Percentiles rank a stretch among this genome's conserved stretches.
Conservation (phyloP, 164 flowering plant genomes). For the Cinnamomum micranthum region DNA sequence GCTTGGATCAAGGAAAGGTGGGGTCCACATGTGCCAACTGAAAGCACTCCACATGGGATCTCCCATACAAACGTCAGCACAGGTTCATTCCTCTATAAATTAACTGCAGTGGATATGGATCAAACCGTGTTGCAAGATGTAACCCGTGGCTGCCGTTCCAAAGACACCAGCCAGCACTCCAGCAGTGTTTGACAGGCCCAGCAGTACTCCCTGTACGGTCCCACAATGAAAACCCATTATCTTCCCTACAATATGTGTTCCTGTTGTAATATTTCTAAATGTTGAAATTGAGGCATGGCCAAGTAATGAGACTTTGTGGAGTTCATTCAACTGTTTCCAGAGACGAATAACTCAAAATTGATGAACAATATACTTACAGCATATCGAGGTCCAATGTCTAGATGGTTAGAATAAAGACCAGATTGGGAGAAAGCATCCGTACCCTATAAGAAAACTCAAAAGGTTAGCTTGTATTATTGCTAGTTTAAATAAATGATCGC, state of each 20-base stretch:
- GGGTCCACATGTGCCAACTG: too few species aligned
- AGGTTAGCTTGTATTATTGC: background rate
- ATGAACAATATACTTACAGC: slow-evolving; percentile 53
- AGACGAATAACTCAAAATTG: background rate
- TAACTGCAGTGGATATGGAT: slow-evolving; percentile 9
- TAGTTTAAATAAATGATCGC: background rate
- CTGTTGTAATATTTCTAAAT: background rate
- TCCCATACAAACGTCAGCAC: too few species aligned
- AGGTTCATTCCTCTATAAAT: background rate
- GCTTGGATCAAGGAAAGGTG: too few species aligned
- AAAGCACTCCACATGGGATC: too few species aligned
- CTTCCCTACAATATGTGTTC: background rate
- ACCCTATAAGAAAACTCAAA: slow-evolving; percentile 47
- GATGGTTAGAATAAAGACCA: slow-evolving; percentile 95
- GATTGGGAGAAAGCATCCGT: slow-evolving; percentile 98
- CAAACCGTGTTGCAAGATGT: slow-evolving; percentile 93
- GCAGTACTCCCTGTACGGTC: slow-evolving; percentile 69
- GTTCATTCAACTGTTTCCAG: background rate
- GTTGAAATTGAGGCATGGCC: background rate
- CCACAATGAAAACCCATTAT: background rate
- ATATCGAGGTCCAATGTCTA: slow-evolving; percentile 96
- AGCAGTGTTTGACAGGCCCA: slow-evolving; percentile 94
- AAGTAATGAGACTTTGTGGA: background rate
- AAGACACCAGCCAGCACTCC: slow-evolving; percentile 95
- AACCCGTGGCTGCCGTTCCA: slow-evolving; percentile 95